Base-by-base conservation (phyloP, 768 basidiomycete species). In the Pleurotus cornucopiae region DNA sequence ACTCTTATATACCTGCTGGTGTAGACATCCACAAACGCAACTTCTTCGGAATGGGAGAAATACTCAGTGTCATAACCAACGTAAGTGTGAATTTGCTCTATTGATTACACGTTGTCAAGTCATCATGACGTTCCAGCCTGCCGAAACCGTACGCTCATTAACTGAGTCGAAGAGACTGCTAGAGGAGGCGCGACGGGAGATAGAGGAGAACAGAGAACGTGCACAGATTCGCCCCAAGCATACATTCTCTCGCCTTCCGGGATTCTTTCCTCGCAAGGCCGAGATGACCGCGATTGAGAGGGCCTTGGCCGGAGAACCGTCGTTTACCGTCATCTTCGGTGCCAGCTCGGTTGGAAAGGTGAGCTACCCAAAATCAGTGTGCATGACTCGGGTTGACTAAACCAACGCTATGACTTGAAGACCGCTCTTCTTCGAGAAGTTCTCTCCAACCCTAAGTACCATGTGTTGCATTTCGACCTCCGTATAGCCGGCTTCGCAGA, bases 401-500 rank as follows among this genome's bases (percentile, higher is more conserved):
- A 16, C 37, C 38, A 11, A 44, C 41, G 18, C 34, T 52, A 48
- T 30, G 16, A 46, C 30, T 14, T 34, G 21, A 62, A 91, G 85
- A 94, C 91, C 4, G 84, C 87, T 0, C 78, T 94, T 6, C 75
- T 93, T 11, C 80, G 90, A 45, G 88, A 93, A 69, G 82, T 92
- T 23, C 81, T 94, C 21, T 84, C 83, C 9, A 73, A 76, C 16
- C 77, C 84, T 7, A 73, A 73, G 49, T 93, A 87, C 64, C 88
- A 91, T 70, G 88, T 92, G 54, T 77, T 92, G 47, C 87, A 91
- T 64, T 89, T 93, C 61, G 90, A 93, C 67, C 76, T 94, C 43
- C 83, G 90, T 4, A 90, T 92, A 48, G 82, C 91, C 2, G 90
- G 89, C 0, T 93, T 93, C 63, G 89, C 89, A 2, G 91, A 92